Evolutionary conservation across 805 yeast species (phyloP).

Genomic region (Wickerhamomyces kurtzmanii): DNA sequence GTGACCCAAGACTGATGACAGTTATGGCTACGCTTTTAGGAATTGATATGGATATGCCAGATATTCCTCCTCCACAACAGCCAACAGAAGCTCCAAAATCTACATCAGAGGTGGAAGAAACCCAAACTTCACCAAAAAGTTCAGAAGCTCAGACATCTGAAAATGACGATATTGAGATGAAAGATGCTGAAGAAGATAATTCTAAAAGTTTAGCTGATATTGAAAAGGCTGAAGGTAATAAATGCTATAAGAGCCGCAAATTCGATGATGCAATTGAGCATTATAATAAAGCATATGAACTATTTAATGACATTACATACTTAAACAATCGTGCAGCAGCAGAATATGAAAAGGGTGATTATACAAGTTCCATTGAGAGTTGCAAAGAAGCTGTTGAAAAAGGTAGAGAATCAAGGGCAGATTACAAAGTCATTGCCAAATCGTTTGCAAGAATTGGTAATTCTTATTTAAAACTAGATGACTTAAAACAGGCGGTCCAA

Average conservation of each 20-base stretch:
- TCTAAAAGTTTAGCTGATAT: slow-evolving; percentile 47
- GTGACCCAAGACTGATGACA: slow-evolving; percentile 83
- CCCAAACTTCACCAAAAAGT: slow-evolving; percentile 15
- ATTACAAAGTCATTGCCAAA: slow-evolving; percentile 85
- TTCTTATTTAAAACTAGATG: slow-evolving; percentile 65
- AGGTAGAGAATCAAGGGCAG: slow-evolving; percentile 86
- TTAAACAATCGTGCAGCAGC: slow-evolving; percentile 97
- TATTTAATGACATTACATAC: slow-evolving; percentile 78
- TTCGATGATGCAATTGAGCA: slow-evolving; percentile 88
- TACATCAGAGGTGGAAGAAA: slow-evolving; percentile 16
- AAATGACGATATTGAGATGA: slow-evolving; percentile 21
- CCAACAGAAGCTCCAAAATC: slow-evolving; percentile 9
- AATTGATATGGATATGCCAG: slow-evolving; percentile 44
- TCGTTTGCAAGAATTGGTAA: slow-evolving; percentile 89
- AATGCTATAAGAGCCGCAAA: slow-evolving; percentile 72
- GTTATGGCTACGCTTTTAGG: slow-evolving; percentile 83
- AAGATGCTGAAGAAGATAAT: slow-evolving; percentile 19
- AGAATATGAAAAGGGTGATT: slow-evolving; percentile 91
- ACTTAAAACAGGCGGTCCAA: slow-evolving; percentile 64
- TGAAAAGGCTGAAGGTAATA: slow-evolving; percentile 79
- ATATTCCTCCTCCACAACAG: slow-evolving; percentile 16
- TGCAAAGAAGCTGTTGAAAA: slow-evolving; percentile 78
- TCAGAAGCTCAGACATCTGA: slow-evolving; percentile 25
- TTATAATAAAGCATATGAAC: slow-evolving; percentile 81
- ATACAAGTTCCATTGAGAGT: slow-evolving; percentile 73